Evolutionary conservation across 1,284 basidiomycete genomes (phyloP).

Genomic region (Albatrellus sp.): DNA sequence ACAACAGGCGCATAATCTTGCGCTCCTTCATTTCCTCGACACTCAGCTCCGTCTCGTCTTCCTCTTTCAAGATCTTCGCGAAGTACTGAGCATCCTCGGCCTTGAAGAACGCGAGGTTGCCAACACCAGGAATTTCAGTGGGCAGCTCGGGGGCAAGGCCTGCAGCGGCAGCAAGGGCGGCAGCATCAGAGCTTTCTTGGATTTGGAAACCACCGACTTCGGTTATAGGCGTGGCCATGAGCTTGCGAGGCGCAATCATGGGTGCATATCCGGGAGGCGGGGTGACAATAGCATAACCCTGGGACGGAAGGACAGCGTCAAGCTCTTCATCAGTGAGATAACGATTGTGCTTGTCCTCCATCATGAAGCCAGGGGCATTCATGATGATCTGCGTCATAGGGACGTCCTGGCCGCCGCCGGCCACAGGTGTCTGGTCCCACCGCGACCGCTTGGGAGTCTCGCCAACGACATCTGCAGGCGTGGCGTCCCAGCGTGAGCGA

Average conservation of each 20-base stretch:
- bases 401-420: constrained; percentile 30
- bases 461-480: constrained; percentile 53
- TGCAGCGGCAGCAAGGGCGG: constrained; percentile 75
- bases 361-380: constrained; percentile 72
- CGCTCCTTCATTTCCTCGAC: constrained; percentile 99
- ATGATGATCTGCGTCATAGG: constrained; percentile 73
- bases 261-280: constrained; percentile 93
- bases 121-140: constrained; percentile 98
- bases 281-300: constrained; percentile 85
- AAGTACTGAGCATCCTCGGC: constrained; percentile 97
- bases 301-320: constrained; percentile 76
- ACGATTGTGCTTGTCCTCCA: constrained; percentile 90
- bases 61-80: constrained; percentile 90
- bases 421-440: constrained; percentile 85
- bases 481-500: constrained; percentile 89
- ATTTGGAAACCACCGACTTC: constrained; percentile 88
- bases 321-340: constrained; percentile 95
- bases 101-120: constrained; percentile 96
- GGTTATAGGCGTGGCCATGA: constrained; percentile 62
- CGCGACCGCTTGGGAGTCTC: constrained; percentile 77
- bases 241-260: constrained; percentile 66
- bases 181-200: constrained; percentile 86
- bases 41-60: constrained; percentile 88
- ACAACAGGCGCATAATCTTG: constrained; percentile 98
- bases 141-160: constrained; percentile 90